Evolutionary conservation across 441 rosid species (phyloP).

Genomic region (Metrosideros polymorpha): DNA sequence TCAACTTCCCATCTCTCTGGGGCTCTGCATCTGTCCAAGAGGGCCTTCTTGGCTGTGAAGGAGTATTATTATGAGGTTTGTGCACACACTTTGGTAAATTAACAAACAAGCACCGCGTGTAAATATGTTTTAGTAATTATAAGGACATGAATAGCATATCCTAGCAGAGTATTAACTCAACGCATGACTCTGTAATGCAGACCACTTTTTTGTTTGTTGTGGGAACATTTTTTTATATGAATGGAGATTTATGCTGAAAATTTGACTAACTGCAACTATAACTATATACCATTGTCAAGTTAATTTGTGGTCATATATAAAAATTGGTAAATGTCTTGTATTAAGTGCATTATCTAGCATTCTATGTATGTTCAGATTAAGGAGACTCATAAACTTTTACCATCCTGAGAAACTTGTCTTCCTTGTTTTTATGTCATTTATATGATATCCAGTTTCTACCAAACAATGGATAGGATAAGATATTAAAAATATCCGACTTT

Average conservation of each 20-base stretch:
- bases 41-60: slow-evolving; percentile 32
- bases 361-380: background rate
- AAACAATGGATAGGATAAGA: too few relatives aligned
- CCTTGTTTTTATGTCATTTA: too few relatives aligned
- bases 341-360: background rate
- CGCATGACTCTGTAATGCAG: background rate
- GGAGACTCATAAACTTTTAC: background rate
- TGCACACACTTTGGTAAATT: background rate
- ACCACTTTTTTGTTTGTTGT: background rate
- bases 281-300: background rate
- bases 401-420: too few relatives aligned
- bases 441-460: too few relatives aligned
- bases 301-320: background rate
- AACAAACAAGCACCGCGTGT: background rate
- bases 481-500: too few relatives aligned
- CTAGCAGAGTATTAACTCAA: background rate
- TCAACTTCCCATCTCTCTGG: slow-evolving; percentile 18
- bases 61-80: slow-evolving; percentile 80
- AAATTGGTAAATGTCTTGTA: background rate
- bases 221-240: background rate
- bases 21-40: slow-evolving; percentile 22
- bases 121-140: background rate
- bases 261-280: background rate
- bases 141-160: background rate
- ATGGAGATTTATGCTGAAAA: background rate